These are phyloP conservation scores for Spirogloea muscicola DNA, from an alignment of 139 green algal species.

Conservation along the genomic window DNA sequence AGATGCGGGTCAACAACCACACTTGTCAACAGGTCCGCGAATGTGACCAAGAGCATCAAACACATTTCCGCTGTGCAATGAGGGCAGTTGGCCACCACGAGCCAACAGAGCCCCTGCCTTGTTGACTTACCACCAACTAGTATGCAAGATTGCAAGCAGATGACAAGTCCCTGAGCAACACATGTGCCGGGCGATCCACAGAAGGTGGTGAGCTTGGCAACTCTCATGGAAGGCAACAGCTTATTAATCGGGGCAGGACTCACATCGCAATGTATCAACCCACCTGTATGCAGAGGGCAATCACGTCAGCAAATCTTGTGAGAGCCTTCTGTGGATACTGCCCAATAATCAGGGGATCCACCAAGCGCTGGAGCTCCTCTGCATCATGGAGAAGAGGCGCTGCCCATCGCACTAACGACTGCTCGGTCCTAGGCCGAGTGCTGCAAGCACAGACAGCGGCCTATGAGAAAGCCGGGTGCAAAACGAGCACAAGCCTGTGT, in stretches of 20 bases:
- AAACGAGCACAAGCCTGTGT: background rate
- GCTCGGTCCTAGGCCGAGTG: background rate
- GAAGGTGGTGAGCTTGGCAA: too few species aligned
- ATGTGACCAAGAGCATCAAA: background rate
- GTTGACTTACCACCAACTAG: background rate
- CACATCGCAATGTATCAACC: background rate
- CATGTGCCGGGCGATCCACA: background rate
- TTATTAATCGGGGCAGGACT: background rate
- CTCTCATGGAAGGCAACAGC: too few species aligned
- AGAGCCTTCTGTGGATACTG: background rate
- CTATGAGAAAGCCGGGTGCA: background rate
- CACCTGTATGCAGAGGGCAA: constrained; percentile 37
- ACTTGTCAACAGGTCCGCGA: background rate
- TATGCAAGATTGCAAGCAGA: background rate
- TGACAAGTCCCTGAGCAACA: background rate
- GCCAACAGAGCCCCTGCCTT: background rate
- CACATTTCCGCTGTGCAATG: background rate
- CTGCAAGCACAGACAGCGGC: constrained; percentile 9
- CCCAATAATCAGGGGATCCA: constrained; percentile 11
- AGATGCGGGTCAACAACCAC: background rate
- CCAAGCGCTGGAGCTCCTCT: constrained; percentile 14
- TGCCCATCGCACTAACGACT: constrained; percentile 35
- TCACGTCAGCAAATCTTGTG: constrained; percentile 26
- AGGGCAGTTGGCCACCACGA: background rate
- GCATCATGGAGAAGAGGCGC: constrained; percentile 30